Evolutionary conservation across 768 basidiomycete species (phyloP).

Genomic region (Russula ochroleuca): DNA sequence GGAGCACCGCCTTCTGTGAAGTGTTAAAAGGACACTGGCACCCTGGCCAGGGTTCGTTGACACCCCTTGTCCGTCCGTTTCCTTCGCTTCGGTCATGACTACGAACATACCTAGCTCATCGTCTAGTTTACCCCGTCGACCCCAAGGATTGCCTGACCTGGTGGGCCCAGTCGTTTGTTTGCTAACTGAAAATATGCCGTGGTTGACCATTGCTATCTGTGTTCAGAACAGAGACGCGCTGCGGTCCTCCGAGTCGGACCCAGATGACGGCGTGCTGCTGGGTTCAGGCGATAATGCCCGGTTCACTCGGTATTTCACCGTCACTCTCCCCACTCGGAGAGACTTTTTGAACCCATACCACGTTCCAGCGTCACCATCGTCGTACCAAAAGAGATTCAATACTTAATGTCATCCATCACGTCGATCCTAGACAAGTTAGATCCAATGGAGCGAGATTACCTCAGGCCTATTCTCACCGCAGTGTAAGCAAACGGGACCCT

Average conservation of each 20-base stretch:
- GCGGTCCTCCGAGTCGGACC: not conserved
- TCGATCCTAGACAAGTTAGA: constrained; percentile 3
- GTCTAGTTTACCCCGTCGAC: not conserved
- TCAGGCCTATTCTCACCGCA: not conserved
- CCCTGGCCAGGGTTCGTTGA: not conserved
- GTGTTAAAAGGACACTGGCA: constrained; percentile 2
- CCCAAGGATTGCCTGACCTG: not conserved
- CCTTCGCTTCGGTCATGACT: not conserved
- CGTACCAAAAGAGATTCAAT: not conserved
- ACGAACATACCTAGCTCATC: not conserved
- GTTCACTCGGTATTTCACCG: not conserved
- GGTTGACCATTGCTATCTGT: not conserved
- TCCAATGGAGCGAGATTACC: not conserved
- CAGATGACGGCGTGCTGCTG: not conserved
- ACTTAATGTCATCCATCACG: not conserved
- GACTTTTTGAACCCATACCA: not conserved
- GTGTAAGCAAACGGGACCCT: constrained; percentile 2
- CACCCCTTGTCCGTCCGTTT: too few relatives aligned
- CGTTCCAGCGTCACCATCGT: not conserved
- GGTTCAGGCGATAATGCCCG: not conserved
- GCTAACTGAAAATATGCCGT: too few relatives aligned
- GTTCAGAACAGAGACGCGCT: constrained; percentile 3
- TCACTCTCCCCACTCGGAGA: too few relatives aligned
- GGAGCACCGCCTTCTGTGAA: not conserved
- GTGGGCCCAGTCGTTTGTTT: not conserved